phyloP scores from a whole-genome alignment of 164 flowering plant species.

The Piper betle region DNA sequence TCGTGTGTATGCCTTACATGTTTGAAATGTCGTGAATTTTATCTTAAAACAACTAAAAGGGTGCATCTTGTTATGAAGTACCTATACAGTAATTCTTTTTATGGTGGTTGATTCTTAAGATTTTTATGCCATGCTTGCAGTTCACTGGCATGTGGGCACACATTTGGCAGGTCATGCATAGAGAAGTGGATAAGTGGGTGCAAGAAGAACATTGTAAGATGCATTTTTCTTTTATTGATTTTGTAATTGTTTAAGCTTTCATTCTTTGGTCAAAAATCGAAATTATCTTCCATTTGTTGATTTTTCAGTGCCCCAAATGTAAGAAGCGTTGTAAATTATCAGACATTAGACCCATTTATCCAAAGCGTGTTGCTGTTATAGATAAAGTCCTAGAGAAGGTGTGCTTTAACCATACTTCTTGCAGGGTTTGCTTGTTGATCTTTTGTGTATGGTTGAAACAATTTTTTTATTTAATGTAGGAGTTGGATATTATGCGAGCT shows the following conservation, averaged over 20 bases:
- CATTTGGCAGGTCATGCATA: slow-evolving; percentile 78
- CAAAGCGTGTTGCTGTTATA: slow-evolving; percentile 34
- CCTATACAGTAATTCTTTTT: background rate
- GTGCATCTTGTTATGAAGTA: background rate
- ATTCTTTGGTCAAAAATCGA: background rate
- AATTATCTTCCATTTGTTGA: background rate
- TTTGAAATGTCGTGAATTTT: background rate
- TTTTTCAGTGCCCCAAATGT: slow-evolving; percentile 78
- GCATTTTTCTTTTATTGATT: background rate
- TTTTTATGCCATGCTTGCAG: slow-evolving; percentile 23
- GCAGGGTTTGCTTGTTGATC: background rate
- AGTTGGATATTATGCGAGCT: background rate
- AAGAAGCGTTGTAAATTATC: slow-evolving; percentile 40
- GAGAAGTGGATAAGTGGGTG: slow-evolving; percentile 47
- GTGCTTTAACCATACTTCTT: background rate
- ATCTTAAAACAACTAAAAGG: background rate
- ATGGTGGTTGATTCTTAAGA: background rate
- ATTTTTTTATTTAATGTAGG: slow-evolving; percentile 12
- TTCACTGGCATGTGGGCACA: slow-evolving; percentile 84
- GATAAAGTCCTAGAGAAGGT: slow-evolving; percentile 70
- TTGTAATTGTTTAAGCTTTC: background rate
- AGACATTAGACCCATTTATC: slow-evolving; percentile 53
- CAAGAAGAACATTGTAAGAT: slow-evolving; percentile 30
- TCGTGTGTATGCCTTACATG: background rate
- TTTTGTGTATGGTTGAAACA: slow-evolving; percentile 13